Conservation (phyloP, 2,329 filamentous ascomycete species). For the Juglanconis oblonga region DNA sequence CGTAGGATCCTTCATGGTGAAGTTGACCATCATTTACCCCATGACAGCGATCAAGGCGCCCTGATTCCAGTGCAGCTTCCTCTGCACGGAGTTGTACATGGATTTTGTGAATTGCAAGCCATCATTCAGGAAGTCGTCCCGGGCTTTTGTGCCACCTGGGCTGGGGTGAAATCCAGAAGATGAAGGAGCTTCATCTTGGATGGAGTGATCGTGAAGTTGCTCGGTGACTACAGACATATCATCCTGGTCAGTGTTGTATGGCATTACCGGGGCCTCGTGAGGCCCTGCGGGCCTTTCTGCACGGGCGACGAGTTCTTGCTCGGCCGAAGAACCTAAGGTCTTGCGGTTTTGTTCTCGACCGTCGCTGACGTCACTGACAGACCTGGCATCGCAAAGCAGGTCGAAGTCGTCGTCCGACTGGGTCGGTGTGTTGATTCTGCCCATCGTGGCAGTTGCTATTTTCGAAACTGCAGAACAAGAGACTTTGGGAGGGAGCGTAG, state of each 20-base stretch:
- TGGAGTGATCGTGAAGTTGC: neutral
- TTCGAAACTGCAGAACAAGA: neutral
- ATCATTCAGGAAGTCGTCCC: constrained; percentile 2
- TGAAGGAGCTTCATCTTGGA: neutral
- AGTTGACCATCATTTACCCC: constrained; percentile 17
- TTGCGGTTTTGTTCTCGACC: neutral
- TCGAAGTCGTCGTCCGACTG: constrained; percentile 14
- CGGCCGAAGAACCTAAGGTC: neutral
- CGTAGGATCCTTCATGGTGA: neutral
- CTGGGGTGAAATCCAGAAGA: neutral
- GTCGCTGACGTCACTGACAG: constrained; percentile 13
- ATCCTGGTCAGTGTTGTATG: neutral
- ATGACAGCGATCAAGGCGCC: constrained; percentile 24
- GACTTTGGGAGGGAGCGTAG: neutral
- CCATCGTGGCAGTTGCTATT: neutral
- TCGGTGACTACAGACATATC: neutral
- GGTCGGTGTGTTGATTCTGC: neutral
- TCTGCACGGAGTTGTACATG: neutral
- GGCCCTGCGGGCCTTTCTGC: constrained; percentile 8
- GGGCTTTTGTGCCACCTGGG: neutral
- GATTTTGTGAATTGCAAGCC: constrained; percentile 16
- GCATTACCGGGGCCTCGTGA: constrained; percentile 8
- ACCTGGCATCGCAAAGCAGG: constrained; percentile 1
- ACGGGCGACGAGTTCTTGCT: neutral
- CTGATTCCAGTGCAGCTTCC: constrained; percentile 14